phyloP scores from a whole-genome alignment of 179 eudicot species.

The Silene vulgaris region DNA sequence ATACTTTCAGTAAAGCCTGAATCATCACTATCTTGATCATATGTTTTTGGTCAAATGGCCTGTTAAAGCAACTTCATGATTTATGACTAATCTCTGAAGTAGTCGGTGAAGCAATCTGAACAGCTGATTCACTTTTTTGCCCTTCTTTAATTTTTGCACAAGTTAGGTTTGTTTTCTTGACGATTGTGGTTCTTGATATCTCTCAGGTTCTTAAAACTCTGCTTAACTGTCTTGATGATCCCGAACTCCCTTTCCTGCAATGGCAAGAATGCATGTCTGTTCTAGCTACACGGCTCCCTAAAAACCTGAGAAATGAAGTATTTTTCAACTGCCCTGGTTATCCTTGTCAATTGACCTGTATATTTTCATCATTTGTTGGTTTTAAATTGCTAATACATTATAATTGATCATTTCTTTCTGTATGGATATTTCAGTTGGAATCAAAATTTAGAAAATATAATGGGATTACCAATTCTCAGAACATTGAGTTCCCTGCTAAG shows the following conservation, averaged over 20 bases:
- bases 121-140: not conserved
- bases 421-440: constrained; percentile 58
- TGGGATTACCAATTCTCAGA: constrained; percentile 50
- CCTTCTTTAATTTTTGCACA: not conserved
- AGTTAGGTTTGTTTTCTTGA: constrained; percentile 2
- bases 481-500: constrained; percentile 90
- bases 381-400: not conserved
- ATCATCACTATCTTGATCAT: not conserved
- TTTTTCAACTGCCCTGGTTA: constrained; percentile 19
- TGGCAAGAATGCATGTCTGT: constrained; percentile 99
- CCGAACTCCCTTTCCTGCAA: constrained; percentile 90
- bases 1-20: constrained; percentile 2
- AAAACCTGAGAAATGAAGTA: constrained; percentile 79
- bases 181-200: constrained; percentile 7
- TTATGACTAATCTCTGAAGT: constrained; percentile 11
- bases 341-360: not conserved
- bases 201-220: constrained; percentile 76
- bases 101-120: not conserved
- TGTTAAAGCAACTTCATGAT: not conserved
- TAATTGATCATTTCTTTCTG: not conserved
- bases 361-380: not conserved
- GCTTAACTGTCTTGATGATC: constrained; percentile 85
- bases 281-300: constrained; percentile 84
- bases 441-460: constrained; percentile 60
- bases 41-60: not conserved